These are phyloP conservation scores for Besnoitia besnoiti DNA, from an alignment of 169 alveolate genomes.

Conservation along the genomic window DNA sequence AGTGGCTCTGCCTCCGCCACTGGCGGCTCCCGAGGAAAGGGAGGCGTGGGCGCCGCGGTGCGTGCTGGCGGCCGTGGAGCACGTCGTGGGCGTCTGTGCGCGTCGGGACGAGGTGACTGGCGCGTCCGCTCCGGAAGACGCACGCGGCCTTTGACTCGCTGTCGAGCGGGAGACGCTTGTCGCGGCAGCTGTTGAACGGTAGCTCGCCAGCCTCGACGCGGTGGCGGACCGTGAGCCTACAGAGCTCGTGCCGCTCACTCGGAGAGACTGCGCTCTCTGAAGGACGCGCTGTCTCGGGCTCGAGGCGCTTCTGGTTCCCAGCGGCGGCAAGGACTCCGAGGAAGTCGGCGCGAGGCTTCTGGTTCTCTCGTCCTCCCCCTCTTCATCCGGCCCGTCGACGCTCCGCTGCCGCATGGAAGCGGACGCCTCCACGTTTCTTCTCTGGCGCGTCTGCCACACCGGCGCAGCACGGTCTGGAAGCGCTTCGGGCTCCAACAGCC, in stretches of 20 bases:
- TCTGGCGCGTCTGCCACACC: not conserved
- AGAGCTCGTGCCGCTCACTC: not conserved
- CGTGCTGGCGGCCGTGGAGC: not conserved
- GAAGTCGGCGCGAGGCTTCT: not conserved
- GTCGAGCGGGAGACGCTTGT: too few relatives aligned
- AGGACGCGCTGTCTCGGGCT: slow-evolving; percentile 1
- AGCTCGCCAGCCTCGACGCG: not conserved
- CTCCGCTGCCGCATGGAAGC: not conserved
- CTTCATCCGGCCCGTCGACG: not conserved
- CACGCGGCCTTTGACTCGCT: too few relatives aligned
- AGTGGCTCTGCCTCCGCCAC: not conserved
- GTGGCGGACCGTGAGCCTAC: not conserved
- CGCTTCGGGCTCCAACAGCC: too few relatives aligned
- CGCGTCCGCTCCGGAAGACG: not conserved
- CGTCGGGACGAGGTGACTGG: not conserved
- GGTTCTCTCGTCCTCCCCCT: not conserved
- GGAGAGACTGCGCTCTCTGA: not conserved
- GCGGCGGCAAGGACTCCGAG: not conserved
- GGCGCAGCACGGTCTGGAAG: too few relatives aligned
- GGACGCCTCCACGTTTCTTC: not conserved
- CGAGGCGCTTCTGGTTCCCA: not conserved
- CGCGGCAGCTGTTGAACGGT: not conserved
- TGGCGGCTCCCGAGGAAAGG: not conserved
- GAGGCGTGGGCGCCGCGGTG: not conserved
- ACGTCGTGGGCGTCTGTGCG: not conserved